Percentiles rank a stretch among this genome's conserved stretches.
phyloP scores from a whole-genome alignment of 2,329 filamentous ascomycete genomes.

The Botrytis medusae region DNA sequence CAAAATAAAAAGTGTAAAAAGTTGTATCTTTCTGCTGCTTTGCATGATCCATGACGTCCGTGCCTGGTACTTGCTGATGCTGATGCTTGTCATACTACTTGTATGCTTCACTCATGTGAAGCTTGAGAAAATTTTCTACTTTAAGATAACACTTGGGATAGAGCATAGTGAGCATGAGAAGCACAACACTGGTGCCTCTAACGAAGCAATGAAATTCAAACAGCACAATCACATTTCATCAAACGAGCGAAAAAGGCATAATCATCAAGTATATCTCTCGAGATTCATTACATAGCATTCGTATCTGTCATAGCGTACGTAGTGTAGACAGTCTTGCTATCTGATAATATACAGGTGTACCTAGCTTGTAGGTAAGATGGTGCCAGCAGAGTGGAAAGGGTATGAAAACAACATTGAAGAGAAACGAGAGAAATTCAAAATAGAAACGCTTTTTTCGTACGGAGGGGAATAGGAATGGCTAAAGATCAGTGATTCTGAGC shows the following conservation, averaged over 20 bases:
- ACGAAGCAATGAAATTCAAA: not conserved
- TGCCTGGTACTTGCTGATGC: not conserved
- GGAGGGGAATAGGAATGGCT: not conserved
- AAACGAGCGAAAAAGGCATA: not conserved
- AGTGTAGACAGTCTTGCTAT: conserved; percentile 13
- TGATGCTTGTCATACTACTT: not conserved
- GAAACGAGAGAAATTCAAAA: conserved; percentile 10
- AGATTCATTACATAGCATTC: conserved; percentile 13
- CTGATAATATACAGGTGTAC: conserved; percentile 14
- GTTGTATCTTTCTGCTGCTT: not conserved
- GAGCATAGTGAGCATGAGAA: not conserved
- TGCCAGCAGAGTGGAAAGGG: conserved; percentile 17
- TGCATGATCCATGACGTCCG: not conserved
- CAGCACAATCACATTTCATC: not conserved
- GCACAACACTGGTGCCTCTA: not conserved
- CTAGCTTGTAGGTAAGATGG: not conserved
- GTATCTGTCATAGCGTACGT: not conserved
- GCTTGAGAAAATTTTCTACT: not conserved
- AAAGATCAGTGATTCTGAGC: not conserved
- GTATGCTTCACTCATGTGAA: not conserved
- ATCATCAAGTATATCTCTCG: conserved; percentile 8
- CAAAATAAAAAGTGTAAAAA: not conserved
- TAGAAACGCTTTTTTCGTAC: conserved; percentile 12
- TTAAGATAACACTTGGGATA: not conserved
- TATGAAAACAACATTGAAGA: conserved; percentile 33